Base-by-base conservation (phyloP, 371 early-diverging fungal genomes). In the Mucor irregularis region DNA sequence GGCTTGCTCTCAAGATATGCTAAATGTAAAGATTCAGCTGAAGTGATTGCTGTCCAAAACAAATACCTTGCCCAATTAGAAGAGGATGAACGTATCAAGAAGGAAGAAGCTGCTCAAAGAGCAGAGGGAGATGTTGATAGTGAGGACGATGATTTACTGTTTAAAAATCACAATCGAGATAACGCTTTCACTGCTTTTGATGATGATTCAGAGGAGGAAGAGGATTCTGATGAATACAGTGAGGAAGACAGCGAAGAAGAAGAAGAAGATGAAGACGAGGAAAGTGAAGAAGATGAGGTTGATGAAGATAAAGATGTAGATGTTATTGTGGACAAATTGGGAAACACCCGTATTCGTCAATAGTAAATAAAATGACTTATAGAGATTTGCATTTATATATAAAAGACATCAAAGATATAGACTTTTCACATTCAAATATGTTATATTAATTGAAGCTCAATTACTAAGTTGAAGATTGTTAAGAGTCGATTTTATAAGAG, bases 21-120 rank as follows among this genome's bases (percentile, higher is more conserved):
- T 0, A 73, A 85, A 54, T 99, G 99, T 84, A 85, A 78, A 31
- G 90, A 90, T 62, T 88, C 93, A 4, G 70, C 83, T 5, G 93
- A 92, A 47, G 89, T 99, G 1, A 83, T 96, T 28, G 70, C 78
- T 43, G 89, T 83, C 2, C 97, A 98, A 65, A 91, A 90, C 48
- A 84, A 89, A 63, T 96, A 85, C 66, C 67, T 93, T 25, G 78
- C 81, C 9, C 76, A 81, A 68, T 70, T 89, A 30, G 86, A 78
- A 47, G 74, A 78, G 38, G 76, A 84, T 26, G 69, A 64, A 16
- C 63, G 73, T 44, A 54, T 58, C 26, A 71, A 70, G 37, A 44
- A 57, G 30, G 68, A 62, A 48, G 43, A 53, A 6, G 42, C 43
- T 4, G 28, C 31, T 9, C 29, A 44, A n/a, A 49, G 44, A 2